These are phyloP conservation scores for Colletotrichum eremochloae DNA, from an alignment of 2,329 filamentous ascomycete species.

Conservation along the genomic window DNA sequence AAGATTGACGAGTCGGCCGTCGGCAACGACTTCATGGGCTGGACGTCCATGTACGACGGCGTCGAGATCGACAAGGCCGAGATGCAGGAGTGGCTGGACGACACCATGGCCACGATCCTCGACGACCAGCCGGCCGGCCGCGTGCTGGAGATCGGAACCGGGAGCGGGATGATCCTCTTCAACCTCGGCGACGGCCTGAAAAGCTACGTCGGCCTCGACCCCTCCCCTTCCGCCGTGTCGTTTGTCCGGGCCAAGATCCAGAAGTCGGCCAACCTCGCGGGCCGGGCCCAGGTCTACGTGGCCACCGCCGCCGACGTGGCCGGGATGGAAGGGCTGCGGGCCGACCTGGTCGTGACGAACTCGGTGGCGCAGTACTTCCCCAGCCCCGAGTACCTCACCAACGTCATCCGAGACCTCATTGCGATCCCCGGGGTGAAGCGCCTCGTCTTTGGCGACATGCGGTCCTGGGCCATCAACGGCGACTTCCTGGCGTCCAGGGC, in stretches of 20 bases:
- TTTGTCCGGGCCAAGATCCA: constrained; percentile 43
- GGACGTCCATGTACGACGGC: constrained; percentile 52
- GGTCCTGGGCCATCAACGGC: constrained; percentile 39
- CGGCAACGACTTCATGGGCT: constrained; percentile 49
- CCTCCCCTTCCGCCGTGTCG: constrained; percentile 42
- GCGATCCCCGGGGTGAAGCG: not conserved
- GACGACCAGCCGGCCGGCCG: constrained; percentile 1
- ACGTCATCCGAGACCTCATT: constrained; percentile 40
- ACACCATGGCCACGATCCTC: constrained; percentile 46
- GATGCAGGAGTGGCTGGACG: constrained; percentile 52
- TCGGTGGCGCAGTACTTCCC: constrained; percentile 50
- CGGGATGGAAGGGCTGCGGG: no score
- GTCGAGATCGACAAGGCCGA: constrained; percentile 45
- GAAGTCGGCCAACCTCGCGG: constrained; percentile 17
- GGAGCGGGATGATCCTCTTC: constrained; percentile 51
- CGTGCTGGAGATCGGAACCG: constrained; percentile 50
- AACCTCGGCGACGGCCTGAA: constrained; percentile 44
- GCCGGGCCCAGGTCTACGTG: constrained; percentile 37
- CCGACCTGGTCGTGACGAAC: constrained; percentile 39
- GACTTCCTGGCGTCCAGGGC: constrained; percentile 42
- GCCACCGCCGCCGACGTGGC: constrained; percentile 43
- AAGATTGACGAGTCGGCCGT: constrained; percentile 27
- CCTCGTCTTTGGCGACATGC: constrained; percentile 45
- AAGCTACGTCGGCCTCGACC: constrained; percentile 48
- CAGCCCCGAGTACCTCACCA: constrained; percentile 43